Evolutionary conservation across 2,329 filamentous ascomycete genomes (phyloP), one percentile per base, ranked within the genome.

Genomic region (Alternaria novae-zelandiae): DNA sequence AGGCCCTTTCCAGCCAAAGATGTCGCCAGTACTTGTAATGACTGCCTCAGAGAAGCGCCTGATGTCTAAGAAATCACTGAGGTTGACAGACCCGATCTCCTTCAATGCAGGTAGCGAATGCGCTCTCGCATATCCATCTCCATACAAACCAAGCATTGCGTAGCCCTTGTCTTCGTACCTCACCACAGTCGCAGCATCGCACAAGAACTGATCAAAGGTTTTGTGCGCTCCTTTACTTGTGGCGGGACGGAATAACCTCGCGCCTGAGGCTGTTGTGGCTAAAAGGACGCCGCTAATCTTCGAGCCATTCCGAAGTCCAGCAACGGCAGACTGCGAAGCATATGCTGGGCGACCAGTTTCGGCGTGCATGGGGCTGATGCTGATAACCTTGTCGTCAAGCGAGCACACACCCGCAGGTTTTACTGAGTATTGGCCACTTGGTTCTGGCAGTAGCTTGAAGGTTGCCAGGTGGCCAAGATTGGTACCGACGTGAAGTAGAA

Each of bases 401-500:
- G 86, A 80, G 5, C 87, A 85, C 3, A 89, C 83, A 1, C 95
- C 96, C 2, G 87, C 91, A 54, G 91, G 86, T 59, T 91, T 87
- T 12, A 88, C 92, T 11, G 87, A 85, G 78, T 97, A 98, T 11
- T 89, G 86, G 5, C 90, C 87, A 57, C 86, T 87, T 10, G 82
- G 74, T 13, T 90, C 86, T 0, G 96, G 96, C 3, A 98, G 82
- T 21, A 99, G 85, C 82, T 97, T 97, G 82, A 98, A 95, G 0
- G 95, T 98, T 7, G 90, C 89, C 17, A 98, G 83, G 72, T 92
- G 93, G 44, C 96, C 96, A 28, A 89, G 80, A 69, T 90, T 94
- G 0, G 96, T 98, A 20, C 96, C 96, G 2, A 96, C 92, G 70
- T 98, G 96, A 69, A 96, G 91, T 62, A 91, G 89, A 60, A 99